phyloP scores from a whole-genome alignment of 2,329 filamentous ascomycete species.

The Colletotrichum sp. region DNA sequence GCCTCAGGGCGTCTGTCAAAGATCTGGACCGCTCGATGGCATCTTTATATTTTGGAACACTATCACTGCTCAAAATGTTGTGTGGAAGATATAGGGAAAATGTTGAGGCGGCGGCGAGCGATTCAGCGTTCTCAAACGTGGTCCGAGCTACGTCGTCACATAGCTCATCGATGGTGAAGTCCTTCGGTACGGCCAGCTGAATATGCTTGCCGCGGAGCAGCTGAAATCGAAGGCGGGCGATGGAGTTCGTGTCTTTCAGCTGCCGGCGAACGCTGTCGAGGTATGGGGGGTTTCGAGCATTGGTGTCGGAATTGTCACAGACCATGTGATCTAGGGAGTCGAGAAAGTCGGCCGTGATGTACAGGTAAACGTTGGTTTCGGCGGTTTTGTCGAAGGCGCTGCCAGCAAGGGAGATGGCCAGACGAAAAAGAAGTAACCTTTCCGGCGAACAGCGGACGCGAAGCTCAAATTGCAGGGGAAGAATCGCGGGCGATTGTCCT shows the following conservation, averaged over 20 bases:
- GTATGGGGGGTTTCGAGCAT: background rate
- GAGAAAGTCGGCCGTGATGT: background rate
- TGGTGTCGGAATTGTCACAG: background rate
- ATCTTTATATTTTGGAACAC: background rate
- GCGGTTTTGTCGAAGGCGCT: background rate
- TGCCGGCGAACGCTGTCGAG: background rate
- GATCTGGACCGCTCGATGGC: background rate
- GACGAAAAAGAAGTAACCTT: background rate
- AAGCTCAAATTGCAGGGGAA: background rate
- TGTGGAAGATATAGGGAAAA: background rate
- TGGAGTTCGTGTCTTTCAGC: background rate
- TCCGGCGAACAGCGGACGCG: background rate
- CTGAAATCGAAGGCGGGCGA: background rate
- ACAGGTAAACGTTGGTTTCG: background rate
- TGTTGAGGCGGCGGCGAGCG: background rate
- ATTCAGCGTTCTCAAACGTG: background rate
- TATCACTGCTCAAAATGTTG: background rate
- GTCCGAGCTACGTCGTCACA: background rate
- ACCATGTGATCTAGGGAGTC: background rate
- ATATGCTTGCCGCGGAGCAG: background rate
- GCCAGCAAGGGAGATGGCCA: background rate
- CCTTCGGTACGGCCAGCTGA: background rate
- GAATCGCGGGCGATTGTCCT: background rate
- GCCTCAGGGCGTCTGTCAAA: background rate
- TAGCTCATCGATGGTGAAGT: background rate